These are phyloP conservation scores for Pyracantha coccinea DNA, from an alignment of 331 rosid genomes.

Conservation along the genomic window DNA sequence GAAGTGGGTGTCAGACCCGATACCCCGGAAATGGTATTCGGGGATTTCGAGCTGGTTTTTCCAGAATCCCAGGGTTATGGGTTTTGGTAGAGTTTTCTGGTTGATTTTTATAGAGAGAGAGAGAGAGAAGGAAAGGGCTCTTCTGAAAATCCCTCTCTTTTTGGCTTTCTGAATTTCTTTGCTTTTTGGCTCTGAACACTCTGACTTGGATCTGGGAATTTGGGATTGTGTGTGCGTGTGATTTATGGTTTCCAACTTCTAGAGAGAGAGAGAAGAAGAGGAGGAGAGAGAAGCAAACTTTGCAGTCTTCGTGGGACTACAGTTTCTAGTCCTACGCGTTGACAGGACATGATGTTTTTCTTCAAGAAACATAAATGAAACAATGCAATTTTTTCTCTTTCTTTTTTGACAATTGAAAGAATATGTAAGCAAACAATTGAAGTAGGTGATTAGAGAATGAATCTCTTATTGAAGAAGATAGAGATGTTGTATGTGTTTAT, in stretches of 20 bases:
- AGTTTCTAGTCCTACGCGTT: background rate
- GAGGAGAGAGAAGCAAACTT: background rate
- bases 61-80: background rate
- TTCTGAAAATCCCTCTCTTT: background rate
- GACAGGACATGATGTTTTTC: background rate
- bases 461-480: too few relatives aligned
- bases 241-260: background rate
- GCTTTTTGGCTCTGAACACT: conserved; percentile 8
- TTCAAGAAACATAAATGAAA: too few relatives aligned
- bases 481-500: too few relatives aligned
- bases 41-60: conserved; percentile 15
- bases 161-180: background rate
- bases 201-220: background rate
- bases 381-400: background rate
- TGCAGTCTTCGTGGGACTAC: background rate
- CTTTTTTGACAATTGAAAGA: background rate
- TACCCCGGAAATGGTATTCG: conserved; percentile 30
- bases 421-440: background rate
- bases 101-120: background rate
- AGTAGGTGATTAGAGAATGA: too few relatives aligned
- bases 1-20: conserved; percentile 50
- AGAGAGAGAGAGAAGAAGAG: background rate
- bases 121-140: background rate
- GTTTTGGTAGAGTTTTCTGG: background rate
- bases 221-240: background rate